Percentiles rank a stretch among this genome's conserved stretches.
phyloP scores from a whole-genome alignment of 148 eudicot genomes.

The Salicornia ramosissima region DNA sequence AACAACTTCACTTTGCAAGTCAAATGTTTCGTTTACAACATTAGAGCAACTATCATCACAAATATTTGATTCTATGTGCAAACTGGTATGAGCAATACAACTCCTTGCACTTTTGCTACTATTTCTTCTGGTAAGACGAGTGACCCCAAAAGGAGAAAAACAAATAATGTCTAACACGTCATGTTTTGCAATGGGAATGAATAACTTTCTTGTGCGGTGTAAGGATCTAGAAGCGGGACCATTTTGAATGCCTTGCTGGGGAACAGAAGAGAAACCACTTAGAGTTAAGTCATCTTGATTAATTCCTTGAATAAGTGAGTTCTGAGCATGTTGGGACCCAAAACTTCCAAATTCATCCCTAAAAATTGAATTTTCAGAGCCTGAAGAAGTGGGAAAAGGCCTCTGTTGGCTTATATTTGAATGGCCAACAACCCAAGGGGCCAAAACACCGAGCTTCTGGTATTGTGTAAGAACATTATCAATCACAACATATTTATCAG shows the following conservation, averaged over 20 bases:
- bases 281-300: conserved; percentile 32
- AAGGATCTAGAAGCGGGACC: conserved; percentile 27
- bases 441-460: conserved; percentile 46
- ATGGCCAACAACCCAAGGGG: conserved; percentile 70
- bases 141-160: conserved; percentile 75
- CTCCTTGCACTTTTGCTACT: conserved; percentile 29
- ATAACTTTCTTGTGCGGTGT: conserved; percentile 38
- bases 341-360: conserved; percentile 24
- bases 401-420: conserved; percentile 67
- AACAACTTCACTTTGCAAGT: conserved; percentile 34
- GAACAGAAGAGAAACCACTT: conserved; percentile 39
- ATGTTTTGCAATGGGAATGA: conserved; percentile 51
- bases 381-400: conserved; percentile 32
- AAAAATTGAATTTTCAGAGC: conserved; percentile 21
- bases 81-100: conserved; percentile 48
- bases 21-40: conserved; percentile 26
- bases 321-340: conserved; percentile 22
- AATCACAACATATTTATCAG: conserved; percentile 34
- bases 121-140: conserved; percentile 43
- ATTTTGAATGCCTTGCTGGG: conserved; percentile 30
- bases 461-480: conserved; percentile 44
- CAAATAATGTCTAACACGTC: conserved; percentile 51
- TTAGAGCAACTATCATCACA: conserved; percentile 42
- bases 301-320: conserved; percentile 28
- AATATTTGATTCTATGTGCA: conserved; percentile 40